phyloP scores from a whole-genome alignment of 2,329 filamentous ascomycete genomes.

The Mollisiaceae sp. region DNA sequence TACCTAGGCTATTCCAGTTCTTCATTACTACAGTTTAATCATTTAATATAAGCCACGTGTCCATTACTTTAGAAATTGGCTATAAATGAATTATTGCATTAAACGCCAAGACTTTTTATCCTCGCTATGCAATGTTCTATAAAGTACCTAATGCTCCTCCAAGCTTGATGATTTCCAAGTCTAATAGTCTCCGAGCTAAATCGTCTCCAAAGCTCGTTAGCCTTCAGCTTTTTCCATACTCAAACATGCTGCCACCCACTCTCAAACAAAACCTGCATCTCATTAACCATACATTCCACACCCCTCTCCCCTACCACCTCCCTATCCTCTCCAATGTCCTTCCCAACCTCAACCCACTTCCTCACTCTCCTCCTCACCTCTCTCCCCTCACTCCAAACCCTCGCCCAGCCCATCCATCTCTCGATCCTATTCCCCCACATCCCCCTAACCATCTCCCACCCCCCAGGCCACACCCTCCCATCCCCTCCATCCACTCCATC shows the following conservation, averaged over 20 bases:
- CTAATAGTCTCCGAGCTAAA: not conserved
- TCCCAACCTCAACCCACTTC: slow-evolving; percentile 41
- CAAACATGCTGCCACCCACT: slow-evolving; percentile 62
- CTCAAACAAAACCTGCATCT: slow-evolving; percentile 63
- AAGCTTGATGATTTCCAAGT: no score
- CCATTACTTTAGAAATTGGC: no score
- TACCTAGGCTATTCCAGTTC: no score
- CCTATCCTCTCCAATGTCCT: slow-evolving; percentile 41
- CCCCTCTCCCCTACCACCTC: slow-evolving; percentile 48
- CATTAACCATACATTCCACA: slow-evolving; percentile 60
- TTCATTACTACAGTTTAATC: no score
- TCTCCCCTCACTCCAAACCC: slow-evolving; percentile 36
- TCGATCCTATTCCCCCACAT: slow-evolving; percentile 61
- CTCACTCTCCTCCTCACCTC: slow-evolving; percentile 34
- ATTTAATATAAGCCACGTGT: no score
- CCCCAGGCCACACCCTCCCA: slow-evolving; percentile 10
- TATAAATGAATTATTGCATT: no score
- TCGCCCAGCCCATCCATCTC: slow-evolving; percentile 49
- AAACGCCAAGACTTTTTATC: no score
- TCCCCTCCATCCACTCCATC: slow-evolving; percentile 12
- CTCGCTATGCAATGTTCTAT: not conserved
- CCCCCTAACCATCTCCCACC: slow-evolving; percentile 23
- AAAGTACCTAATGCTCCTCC: not conserved
- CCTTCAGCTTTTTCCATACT: not conserved
- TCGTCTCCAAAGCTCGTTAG: not conserved